Percentiles rank a stretch among this genome's conserved stretches.
Evolutionary conservation across 2,329 filamentous ascomycete genomes (phyloP).

Genomic region (Fusarium pilosicola): DNA sequence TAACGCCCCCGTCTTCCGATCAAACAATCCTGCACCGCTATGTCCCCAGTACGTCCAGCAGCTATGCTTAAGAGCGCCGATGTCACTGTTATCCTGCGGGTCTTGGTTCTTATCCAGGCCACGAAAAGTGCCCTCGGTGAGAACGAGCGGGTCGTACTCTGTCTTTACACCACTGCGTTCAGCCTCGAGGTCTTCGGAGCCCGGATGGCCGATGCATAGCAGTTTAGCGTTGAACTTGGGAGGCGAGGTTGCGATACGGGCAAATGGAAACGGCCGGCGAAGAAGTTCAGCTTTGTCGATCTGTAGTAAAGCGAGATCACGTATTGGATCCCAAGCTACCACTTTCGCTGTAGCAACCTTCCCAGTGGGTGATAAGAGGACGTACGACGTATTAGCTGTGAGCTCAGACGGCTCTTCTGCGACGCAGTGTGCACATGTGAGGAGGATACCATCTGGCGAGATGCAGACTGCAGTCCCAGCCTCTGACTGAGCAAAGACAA

Average conservation of each 20-base stretch:
- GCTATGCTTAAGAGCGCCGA: slow-evolving; percentile 62
- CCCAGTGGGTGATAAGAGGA: slow-evolving; percentile 57
- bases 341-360: slow-evolving; percentile 52
- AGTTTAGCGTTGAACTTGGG: slow-evolving; percentile 38
- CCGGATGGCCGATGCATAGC: slow-evolving; percentile 51
- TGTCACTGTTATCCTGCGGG: slow-evolving; percentile 61
- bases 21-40: slow-evolving; percentile 61
- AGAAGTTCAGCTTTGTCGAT: slow-evolving; percentile 47
- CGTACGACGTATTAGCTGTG: slow-evolving; percentile 42
- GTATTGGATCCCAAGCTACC: slow-evolving; percentile 52
- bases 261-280: slow-evolving; percentile 35
- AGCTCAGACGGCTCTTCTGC: slow-evolving; percentile 53
- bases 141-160: slow-evolving; percentile 58
- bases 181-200: slow-evolving; percentile 56
- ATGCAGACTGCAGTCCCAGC: slow-evolving; percentile 64
- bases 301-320: slow-evolving; percentile 59
- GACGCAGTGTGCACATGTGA: slow-evolving; percentile 63
- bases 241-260: slow-evolving; percentile 19
- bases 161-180: slow-evolving; percentile 48
- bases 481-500: slow-evolving; percentile 61
- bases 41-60: slow-evolving; percentile 69
- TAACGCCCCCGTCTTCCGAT: slow-evolving; percentile 50
- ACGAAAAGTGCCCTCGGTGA: slow-evolving; percentile 55
- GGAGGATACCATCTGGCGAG: slow-evolving; percentile 53
- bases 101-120: slow-evolving; percentile 53